phyloP scores from a whole-genome alignment of 441 rosid genomes.

The Aleurites moluccanus region DNA sequence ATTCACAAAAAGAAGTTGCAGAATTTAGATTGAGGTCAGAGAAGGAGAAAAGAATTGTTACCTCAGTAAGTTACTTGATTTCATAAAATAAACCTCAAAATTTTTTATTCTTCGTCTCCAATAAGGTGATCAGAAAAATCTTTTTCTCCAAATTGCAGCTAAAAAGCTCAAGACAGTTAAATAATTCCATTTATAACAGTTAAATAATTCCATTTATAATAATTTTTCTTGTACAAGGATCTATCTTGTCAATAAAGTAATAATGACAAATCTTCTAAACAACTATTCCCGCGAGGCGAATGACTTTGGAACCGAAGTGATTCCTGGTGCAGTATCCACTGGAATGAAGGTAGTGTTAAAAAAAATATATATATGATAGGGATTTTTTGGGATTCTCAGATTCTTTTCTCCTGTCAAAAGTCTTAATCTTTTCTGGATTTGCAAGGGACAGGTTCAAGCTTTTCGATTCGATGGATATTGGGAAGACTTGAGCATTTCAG shows the following conservation, averaged over 20 bases:
- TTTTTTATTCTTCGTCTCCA: not conserved
- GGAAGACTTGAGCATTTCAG: conserved; percentile 77
- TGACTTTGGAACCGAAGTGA: conserved; percentile 58
- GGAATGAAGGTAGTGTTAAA: conserved; percentile 58
- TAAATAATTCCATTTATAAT: no score
- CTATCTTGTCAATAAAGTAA: conserved; percentile 54
- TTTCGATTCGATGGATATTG: conserved; percentile 69
- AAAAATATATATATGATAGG: no score
- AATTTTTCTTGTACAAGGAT: conserved; percentile 62
- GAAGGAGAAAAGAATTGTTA: conserved; percentile 21
- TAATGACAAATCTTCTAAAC: conserved; percentile 54
- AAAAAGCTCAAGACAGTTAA: conserved; percentile 27
- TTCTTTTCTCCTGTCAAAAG: not conserved
- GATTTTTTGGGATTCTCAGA: not conserved
- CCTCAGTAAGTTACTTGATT: conserved; percentile 33
- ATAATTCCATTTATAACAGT: conserved; percentile 16
- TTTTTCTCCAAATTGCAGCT: conserved; percentile 37
- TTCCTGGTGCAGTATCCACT: conserved; percentile 60
- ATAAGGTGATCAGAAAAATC: not conserved
- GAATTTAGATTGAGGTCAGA: conserved; percentile 36
- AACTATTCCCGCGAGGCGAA: conserved; percentile 51
- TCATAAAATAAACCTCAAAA: not conserved
- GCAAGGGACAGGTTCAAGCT: conserved; percentile 53
- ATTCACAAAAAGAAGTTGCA: conserved; percentile 45
- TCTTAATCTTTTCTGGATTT: not conserved